Conservation (phyloP, 345 rosid genomes). For the Rhodamnia rubescens region DNA sequence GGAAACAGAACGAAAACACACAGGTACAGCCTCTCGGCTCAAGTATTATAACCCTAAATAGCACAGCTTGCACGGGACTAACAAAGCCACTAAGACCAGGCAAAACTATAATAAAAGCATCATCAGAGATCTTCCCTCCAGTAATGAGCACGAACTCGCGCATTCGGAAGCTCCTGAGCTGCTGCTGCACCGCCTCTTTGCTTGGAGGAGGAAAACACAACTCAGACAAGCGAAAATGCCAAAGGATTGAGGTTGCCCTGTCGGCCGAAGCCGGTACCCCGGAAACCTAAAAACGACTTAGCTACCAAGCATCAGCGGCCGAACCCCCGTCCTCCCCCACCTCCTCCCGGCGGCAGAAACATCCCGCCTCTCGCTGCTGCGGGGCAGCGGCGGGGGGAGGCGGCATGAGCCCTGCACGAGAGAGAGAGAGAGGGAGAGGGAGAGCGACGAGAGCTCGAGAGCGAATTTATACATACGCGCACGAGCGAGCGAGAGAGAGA, state of each 20-base stretch:
- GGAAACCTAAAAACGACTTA: not conserved
- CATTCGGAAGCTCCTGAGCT: not conserved
- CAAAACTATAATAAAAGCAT: not conserved
- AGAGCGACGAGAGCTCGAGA: not conserved
- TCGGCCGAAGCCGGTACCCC: not conserved
- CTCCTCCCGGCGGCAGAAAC: not conserved
- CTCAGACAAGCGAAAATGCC: conserved; percentile 9
- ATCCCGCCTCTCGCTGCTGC: too few species aligned
- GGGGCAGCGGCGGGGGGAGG: not conserved
- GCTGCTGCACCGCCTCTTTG: not conserved
- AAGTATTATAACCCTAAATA: not conserved
- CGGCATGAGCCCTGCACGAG: not conserved
- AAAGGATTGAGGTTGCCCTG: conserved; percentile 36
- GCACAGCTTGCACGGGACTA: not conserved
- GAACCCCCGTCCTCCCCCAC: not conserved
- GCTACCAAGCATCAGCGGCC: not conserved
- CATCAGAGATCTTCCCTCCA: not conserved
- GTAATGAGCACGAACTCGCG: not conserved
- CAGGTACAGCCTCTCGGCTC: not conserved
- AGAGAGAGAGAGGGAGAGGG: not conserved
- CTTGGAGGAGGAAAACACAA: not conserved
- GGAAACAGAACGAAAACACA: not conserved
- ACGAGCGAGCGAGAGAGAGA: not conserved
- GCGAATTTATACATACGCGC: not conserved
- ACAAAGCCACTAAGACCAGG: not conserved